phyloP scores from a whole-genome alignment of 1,284 basidiomycete species.

The Ustilago sp. region DNA sequence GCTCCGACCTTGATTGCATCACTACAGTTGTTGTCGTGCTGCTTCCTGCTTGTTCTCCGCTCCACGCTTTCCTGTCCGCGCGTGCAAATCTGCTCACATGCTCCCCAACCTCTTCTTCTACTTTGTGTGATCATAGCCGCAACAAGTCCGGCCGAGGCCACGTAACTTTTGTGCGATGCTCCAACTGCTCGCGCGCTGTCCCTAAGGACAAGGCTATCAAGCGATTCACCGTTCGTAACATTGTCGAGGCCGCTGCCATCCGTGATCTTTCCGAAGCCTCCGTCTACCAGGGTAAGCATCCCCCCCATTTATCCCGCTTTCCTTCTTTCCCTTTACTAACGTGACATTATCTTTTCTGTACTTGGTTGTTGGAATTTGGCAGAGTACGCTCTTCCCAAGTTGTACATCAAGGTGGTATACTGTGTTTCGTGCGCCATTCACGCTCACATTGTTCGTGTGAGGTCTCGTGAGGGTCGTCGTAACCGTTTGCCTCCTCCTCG shows the following conservation, averaged over 20 bases:
- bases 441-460: slow-evolving; percentile 78
- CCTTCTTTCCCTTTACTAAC: neutral
- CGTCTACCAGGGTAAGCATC: slow-evolving; percentile 85
- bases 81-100: slow-evolving; percentile 14
- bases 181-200: slow-evolving; percentile 83
- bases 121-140: slow-evolving; percentile 71
- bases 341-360: neutral
- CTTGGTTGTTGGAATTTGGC: slow-evolving; percentile 25
- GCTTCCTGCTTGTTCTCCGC: neutral
- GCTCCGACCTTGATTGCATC: slow-evolving; percentile 1
- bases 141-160: slow-evolving; percentile 87
- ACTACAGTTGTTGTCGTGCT: neutral
- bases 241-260: slow-evolving; percentile 98
- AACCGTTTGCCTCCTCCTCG: slow-evolving; percentile 82
- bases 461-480: slow-evolving; percentile 67
- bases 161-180: slow-evolving; percentile 92
- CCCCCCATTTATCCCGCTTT: neutral
- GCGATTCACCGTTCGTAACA: slow-evolving; percentile 98
- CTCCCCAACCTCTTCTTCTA: neutral
- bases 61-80: neutral
- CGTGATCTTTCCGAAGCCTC: slow-evolving; percentile 96
- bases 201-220: slow-evolving; percentile 96
- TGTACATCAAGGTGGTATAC: slow-evolving; percentile 99
- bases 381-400: slow-evolving; percentile 97
- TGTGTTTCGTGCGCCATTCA: slow-evolving; percentile 99